phyloP scores from a whole-genome alignment of 1,284 basidiomycete species.

The Melampsora abietis-canadensis region DNA sequence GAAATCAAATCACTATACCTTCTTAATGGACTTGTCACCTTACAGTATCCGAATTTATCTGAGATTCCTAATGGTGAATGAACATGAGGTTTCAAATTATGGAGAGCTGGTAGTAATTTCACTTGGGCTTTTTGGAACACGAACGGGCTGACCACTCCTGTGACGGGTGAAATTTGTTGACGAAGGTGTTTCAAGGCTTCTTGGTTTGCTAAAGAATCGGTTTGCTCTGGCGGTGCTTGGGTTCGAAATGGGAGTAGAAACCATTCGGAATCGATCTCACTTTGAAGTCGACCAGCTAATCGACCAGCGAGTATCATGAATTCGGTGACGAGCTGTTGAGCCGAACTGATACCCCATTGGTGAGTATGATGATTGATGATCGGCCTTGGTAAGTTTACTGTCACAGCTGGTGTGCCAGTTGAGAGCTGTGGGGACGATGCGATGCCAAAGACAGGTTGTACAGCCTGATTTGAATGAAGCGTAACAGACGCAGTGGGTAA shows the following conservation, averaged over 20 bases:
- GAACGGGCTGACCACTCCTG: conserved; percentile 47
- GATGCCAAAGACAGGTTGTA: conserved; percentile 17
- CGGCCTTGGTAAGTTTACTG: conserved; percentile 18
- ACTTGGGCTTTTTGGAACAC: conserved; percentile 43
- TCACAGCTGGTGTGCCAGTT: conserved; percentile 14
- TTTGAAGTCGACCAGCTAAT: conserved; percentile 67
- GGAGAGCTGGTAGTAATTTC: conserved; percentile 55
- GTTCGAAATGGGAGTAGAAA: conserved; percentile 66
- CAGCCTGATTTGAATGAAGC: conserved; percentile 30
- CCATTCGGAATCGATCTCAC: conserved; percentile 57
- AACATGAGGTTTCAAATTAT: conserved; percentile 60
- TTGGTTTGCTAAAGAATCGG: conserved; percentile 42
- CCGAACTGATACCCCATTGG: conserved; percentile 44
- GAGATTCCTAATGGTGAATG: conserved; percentile 73
- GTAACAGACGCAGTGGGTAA: conserved; percentile 63
- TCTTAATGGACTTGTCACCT: conserved; percentile 83
- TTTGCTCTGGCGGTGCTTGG: conserved; percentile 57
- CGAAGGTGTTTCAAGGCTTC: conserved; percentile 54
- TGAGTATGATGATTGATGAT: conserved; percentile 58
- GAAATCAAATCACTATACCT: conserved; percentile 76
- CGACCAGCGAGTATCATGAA: conserved; percentile 79
- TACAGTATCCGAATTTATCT: conserved; percentile 69
- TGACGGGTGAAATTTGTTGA: conserved; percentile 56
- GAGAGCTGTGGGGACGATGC: conserved; percentile 8
- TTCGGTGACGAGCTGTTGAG: conserved; percentile 65